Base-by-base conservation (phyloP, 2,329 filamentous ascomycete species). In the Pestalotiopsis sp. region DNA sequence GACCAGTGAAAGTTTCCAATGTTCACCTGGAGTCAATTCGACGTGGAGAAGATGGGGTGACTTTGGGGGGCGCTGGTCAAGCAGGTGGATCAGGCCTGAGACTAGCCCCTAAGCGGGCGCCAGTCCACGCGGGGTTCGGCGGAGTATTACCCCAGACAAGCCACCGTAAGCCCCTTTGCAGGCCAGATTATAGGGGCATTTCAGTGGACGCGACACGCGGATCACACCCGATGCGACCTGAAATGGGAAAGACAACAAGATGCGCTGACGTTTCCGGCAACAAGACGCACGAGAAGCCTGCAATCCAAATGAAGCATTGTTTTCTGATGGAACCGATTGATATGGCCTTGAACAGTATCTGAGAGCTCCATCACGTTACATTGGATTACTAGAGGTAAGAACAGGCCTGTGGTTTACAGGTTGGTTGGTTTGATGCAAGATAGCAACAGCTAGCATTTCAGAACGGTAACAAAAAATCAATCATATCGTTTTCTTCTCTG, bases 201-300 rank as follows among this genome's bases (percentile, higher is more conserved):
- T 11, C 49, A 56, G 49, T 59, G 57, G 23, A 59, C 45, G 57
- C 57, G 57, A 59, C 57, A 59, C 57, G 57, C 25, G 57, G 17
- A 27, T 27, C 57, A n/a, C 27, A 14, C 23, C 57, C 23, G 17
- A 2, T 7, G 45, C 45, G 2, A 52, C 4, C 45, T 52, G 14
- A 31, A 27, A 27, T 58, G 56, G 56, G 9, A 59, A 4, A 14
- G 45, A 52, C 27, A 5, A 31, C 27, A 6, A 31, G 27, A 31
- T 31, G 27, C n/a, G 17, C 4, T 11, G 17, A 17, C 45, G 45
- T n/a, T 9, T 52, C 17, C 20, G 20, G 45, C n/a, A n/a, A n/a
- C 17, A 20, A n/a, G 17, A n/a, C 0, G 13, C 3, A 3, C 17
- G 14, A 52, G 1, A 2, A 7, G 17, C 14, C 17, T 49, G 13